These are phyloP conservation scores for Aspergillus cristatus DNA, from an alignment of 495 filamentous ascomycete genomes.

Conservation along the genomic window DNA sequence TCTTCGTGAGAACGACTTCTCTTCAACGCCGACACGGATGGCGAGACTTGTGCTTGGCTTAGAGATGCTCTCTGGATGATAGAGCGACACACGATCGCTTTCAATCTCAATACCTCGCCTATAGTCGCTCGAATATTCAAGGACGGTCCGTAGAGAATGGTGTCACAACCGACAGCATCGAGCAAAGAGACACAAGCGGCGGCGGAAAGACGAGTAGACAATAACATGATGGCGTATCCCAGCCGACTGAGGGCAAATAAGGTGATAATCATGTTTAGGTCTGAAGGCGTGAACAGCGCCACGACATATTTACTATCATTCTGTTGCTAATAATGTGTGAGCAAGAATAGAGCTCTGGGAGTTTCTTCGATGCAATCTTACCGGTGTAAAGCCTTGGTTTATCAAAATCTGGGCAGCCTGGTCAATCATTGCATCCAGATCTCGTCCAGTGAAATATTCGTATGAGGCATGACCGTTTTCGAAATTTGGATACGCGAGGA, in stretches of 20 bases:
- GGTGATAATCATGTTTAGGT: constrained; percentile 46
- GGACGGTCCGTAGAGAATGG: constrained; percentile 33
- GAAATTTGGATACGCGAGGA: constrained; percentile 42
- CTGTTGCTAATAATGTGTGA: constrained; percentile 10
- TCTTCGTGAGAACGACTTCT: constrained; percentile 16
- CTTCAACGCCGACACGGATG: constrained; percentile 25
- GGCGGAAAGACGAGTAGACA: constrained; percentile 48
- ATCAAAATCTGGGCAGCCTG: constrained; percentile 31
- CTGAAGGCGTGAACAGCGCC: constrained; percentile 45
- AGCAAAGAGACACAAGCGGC: constrained; percentile 45
- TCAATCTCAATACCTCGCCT: constrained; percentile 29
- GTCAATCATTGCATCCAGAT: constrained; percentile 47
- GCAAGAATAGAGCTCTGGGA: not conserved
- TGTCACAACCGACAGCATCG: constrained; percentile 34
- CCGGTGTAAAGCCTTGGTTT: constrained; percentile 27
- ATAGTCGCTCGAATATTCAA: constrained; percentile 30
- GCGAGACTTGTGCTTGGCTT: constrained; percentile 8
- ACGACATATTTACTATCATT: constrained; percentile 32
- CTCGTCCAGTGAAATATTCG: constrained; percentile 41
- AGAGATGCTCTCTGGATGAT: constrained; percentile 13
- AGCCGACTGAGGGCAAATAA: constrained; percentile 50
- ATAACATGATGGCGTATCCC: constrained; percentile 48
- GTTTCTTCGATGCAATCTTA: no score
- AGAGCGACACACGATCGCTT: constrained; percentile 25
- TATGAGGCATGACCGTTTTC: constrained; percentile 30